A percentile compares a stretch with the other conserved stretches of the same genome.
Conservation (phyloP, 176 grass and related monocot genomes). For the Alloteropsis semialata region DNA sequence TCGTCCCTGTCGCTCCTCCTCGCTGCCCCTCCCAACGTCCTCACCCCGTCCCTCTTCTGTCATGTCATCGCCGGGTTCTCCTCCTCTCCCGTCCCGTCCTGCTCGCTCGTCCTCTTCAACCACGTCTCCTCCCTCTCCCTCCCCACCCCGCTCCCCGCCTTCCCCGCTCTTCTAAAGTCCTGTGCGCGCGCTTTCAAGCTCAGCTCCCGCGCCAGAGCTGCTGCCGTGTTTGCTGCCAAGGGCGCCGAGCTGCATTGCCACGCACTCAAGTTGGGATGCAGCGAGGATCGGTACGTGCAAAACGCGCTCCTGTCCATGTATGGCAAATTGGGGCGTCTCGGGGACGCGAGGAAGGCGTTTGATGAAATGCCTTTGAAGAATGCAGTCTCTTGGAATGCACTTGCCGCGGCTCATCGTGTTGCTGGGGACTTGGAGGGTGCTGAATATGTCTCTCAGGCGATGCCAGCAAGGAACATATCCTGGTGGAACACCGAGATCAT, state of each 20-base stretch:
- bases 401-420: slow-evolving; percentile 41
- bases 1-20: slow-evolving; percentile 51
- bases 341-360: slow-evolving; percentile 45
- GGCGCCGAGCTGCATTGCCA: slow-evolving; percentile 57
- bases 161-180: slow-evolving; percentile 69
- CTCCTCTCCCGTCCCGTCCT: slow-evolving; percentile 18
- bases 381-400: slow-evolving; percentile 51
- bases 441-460: slow-evolving; percentile 27
- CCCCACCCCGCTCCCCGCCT: slow-evolving; percentile 40
- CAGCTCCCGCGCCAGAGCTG: neutral
- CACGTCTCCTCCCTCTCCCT: slow-evolving; percentile 22
- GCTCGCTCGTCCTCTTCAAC: slow-evolving; percentile 43
- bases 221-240: slow-evolving; percentile 24
- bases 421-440: slow-evolving; percentile 29
- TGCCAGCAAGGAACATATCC: slow-evolving; percentile 42
- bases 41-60: slow-evolving; percentile 51
- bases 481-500: slow-evolving; percentile 68
- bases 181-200: slow-evolving; percentile 51
- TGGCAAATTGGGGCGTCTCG: slow-evolving; percentile 32
- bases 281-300: slow-evolving; percentile 30
- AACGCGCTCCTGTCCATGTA: slow-evolving; percentile 73
- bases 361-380: slow-evolving; percentile 55
- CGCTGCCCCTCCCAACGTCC: neutral
- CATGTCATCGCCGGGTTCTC: slow-evolving; percentile 42
- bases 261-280: slow-evolving; percentile 25